Percentiles rank a stretch among this genome's conserved stretches.
phyloP scores from a whole-genome alignment of 1,139 yeast species.

The Zygoascus sp. region DNA sequence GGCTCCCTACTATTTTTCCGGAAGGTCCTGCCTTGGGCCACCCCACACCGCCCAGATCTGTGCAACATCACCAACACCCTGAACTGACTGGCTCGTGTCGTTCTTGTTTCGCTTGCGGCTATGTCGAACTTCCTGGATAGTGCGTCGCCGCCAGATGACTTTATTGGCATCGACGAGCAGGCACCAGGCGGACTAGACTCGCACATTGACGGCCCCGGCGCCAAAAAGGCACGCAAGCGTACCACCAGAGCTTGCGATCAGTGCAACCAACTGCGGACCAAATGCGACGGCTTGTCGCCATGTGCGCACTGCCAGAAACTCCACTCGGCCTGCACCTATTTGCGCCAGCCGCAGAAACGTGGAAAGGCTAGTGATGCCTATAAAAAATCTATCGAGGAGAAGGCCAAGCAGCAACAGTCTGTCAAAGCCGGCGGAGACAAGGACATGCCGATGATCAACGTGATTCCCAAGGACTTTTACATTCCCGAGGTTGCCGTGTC shows the following conservation, averaged over 20 bases:
- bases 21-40: not conserved
- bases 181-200: not conserved
- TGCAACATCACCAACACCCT: not conserved
- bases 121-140: not conserved
- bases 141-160: too few relatives aligned
- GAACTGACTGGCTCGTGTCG: too few relatives aligned
- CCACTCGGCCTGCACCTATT: slow-evolving; percentile 35
- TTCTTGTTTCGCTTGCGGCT: too few relatives aligned
- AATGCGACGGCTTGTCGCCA: slow-evolving; percentile 40
- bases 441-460: not conserved
- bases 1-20: not conserved
- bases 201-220: not conserved
- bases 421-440: not conserved
- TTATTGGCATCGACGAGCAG: too few relatives aligned
- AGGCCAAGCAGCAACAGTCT: slow-evolving; percentile 15
- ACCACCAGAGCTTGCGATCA: slow-evolving; percentile 39
- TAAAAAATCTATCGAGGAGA: slow-evolving; percentile 15
- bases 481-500: slow-evolving; percentile 4
- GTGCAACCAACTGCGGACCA: slow-evolving; percentile 40
- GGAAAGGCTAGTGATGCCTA: slow-evolving; percentile 37
- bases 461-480: slow-evolving; percentile 3
- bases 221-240: slow-evolving; percentile 8
- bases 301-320: slow-evolving; percentile 37
- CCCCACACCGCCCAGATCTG: not conserved
- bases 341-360: slow-evolving; percentile 38